A percentile compares a stretch with the other conserved stretches of the same genome.
Conservation (phyloP, 2,329 filamentous ascomycete species). For the Colletotrichum liaoningense region DNA sequence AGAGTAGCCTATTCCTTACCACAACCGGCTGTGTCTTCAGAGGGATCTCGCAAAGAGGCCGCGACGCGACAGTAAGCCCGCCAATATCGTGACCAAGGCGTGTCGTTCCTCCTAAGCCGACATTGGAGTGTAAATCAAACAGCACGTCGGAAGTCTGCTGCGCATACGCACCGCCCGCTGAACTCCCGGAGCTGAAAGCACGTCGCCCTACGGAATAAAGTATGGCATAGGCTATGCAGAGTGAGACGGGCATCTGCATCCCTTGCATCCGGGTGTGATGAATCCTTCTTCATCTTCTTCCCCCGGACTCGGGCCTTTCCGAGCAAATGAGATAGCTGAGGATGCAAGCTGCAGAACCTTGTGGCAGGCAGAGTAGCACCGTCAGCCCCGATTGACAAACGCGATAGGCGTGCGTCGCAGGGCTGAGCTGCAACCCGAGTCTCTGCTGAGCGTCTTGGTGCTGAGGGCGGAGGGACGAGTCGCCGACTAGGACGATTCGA, state of each 20-base stretch:
- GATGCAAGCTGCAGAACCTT: neutral
- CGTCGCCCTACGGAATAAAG: neutral
- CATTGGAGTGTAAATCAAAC: neutral
- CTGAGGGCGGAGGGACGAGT: neutral
- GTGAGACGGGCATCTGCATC: neutral
- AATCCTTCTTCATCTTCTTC: neutral
- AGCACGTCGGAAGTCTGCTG: neutral
- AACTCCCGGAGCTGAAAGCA: neutral
- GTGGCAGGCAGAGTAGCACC: neutral
- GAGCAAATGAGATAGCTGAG: neutral
- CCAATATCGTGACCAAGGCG: constrained; percentile 2
- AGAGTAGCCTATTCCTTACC: neutral
- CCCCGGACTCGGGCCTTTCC: neutral
- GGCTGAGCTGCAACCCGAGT: constrained; percentile 5
- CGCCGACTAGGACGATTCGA: neutral
- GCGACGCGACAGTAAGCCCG: neutral
- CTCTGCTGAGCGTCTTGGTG: neutral
- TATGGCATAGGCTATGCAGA: neutral
- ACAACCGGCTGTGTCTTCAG: neutral
- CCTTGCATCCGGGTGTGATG: neutral
- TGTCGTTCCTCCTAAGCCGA: neutral
- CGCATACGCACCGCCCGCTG: neutral
- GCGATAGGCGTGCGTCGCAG: neutral
- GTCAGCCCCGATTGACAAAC: neutral
- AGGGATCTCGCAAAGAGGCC: neutral